These are phyloP conservation scores for Primulina eburnea DNA, from an alignment of 257 asterid species.

Conservation along the genomic window DNA sequence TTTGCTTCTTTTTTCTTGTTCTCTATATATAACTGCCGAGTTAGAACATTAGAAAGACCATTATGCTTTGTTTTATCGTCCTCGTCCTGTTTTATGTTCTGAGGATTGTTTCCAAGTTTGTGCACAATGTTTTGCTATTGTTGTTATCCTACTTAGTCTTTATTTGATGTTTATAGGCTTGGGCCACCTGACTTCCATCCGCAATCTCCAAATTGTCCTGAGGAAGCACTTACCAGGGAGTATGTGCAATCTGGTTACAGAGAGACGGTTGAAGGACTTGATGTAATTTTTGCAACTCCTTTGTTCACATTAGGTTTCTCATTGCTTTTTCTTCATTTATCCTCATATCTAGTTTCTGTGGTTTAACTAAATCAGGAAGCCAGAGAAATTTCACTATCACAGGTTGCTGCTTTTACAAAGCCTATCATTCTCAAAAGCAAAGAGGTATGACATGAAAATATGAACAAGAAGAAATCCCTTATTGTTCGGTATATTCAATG, in stretches of 20 bases:
- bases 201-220: slow-evolving; percentile 79
- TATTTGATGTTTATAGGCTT: slow-evolving; percentile 54
- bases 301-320: slow-evolving; percentile 6
- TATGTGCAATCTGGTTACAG: slow-evolving; percentile 83
- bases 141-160: slow-evolving; percentile 4
- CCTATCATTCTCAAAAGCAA: slow-evolving; percentile 71
- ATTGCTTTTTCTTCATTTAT: background rate
- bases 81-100: slow-evolving; percentile 8
- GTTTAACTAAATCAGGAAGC: slow-evolving; percentile 55
- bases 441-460: slow-evolving; percentile 56
- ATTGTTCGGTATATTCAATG: slow-evolving; percentile 10
- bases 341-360: slow-evolving; percentile 21
- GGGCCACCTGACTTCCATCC: slow-evolving; percentile 97
- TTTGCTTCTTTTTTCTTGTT: slow-evolving; percentile 12
- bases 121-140: slow-evolving; percentile 19
- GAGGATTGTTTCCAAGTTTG: slow-evolving; percentile 15
- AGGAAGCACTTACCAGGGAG: slow-evolving; percentile 83
- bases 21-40: slow-evolving; percentile 3
- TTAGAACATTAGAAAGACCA: slow-evolving; percentile 7
- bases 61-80: slow-evolving; percentile 18
- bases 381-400: slow-evolving; percentile 74
- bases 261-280: slow-evolving; percentile 93
- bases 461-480: slow-evolving; percentile 13
- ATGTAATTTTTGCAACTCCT: slow-evolving; percentile 43
- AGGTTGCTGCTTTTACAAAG: slow-evolving; percentile 61